These are phyloP conservation scores for Davidsoniella eucalypti DNA, from an alignment of 2,329 filamentous ascomycete species.

Conservation along the genomic window DNA sequence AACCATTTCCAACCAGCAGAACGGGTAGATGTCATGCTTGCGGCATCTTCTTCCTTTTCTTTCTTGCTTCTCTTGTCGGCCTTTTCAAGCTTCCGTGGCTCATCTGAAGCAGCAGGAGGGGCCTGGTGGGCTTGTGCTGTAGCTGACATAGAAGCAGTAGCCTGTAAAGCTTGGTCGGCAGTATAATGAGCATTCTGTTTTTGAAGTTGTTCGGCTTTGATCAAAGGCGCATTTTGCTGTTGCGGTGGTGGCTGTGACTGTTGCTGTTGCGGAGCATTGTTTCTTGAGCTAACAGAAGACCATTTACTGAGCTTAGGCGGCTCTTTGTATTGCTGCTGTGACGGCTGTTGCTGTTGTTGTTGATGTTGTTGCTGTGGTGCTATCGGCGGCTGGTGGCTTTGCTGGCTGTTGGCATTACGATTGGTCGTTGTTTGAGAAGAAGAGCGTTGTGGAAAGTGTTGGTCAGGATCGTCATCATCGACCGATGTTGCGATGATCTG, in stretches of 20 bases:
- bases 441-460: not conserved
- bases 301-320: conserved; percentile 1
- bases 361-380: conserved; percentile 1
- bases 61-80: conserved; percentile 60
- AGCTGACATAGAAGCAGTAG: conserved; percentile 29
- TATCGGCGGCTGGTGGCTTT: not conserved
- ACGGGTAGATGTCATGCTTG: conserved; percentile 47
- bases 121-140: conserved; percentile 42
- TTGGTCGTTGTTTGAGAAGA: not conserved
- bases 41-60: conserved; percentile 46
- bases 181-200: conserved; percentile 23
- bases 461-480: conserved; percentile 14
- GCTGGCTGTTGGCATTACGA: not conserved
- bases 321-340: conserved; percentile 8
- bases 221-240: not conserved
- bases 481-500: conserved; percentile 51
- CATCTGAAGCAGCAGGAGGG: conserved; percentile 47
- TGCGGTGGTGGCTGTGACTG: conserved; percentile 2
- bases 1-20: conserved; percentile 71
- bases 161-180: conserved; percentile 26
- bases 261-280: conserved; percentile 5
- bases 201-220: not conserved
- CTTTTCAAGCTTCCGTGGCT: conserved; percentile 50
- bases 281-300: not conserved
- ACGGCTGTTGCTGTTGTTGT: conserved; percentile 6